Evolutionary conservation across 257 asterid genomes (phyloP), one percentile per base, ranked within the genome.

Genomic region (Lantana camara): DNA sequence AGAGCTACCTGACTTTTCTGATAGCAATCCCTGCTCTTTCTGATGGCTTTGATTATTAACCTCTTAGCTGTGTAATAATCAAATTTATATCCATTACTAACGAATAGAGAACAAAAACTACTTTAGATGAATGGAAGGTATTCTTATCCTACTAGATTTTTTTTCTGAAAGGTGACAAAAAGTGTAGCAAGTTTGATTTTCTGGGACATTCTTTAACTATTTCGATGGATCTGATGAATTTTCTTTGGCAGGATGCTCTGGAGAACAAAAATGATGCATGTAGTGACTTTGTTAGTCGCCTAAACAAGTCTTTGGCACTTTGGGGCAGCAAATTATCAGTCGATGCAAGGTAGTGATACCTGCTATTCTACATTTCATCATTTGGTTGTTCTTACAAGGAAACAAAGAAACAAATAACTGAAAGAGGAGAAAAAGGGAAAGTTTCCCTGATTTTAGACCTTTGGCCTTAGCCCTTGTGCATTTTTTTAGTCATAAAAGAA

Each of bases 241-340:
- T 57, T 37, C 54, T 60, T 52, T 82, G 67, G 79, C 93, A 94
- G 99, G 89, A 70, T 57, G 75, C 89, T 41, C 88, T 86, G 16
- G 87, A 83, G 66, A 68, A 80, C 75, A 90, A 90, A 72, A 83
- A 87, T 66, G 80, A 69, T 67, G 89, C 77, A 21, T 88, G 88
- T 66, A 50, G 71, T 1, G 91, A 83, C 45, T 90, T 94, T 67
- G 74, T 94, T 45, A 77, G 82, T 66, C 81, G 80, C 63, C 68
- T 94, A 67, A 94, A 88, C 80, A 77, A 83, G 75, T 90, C 97
- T 56, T 76, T 84, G 80, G 88, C 85, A 60, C 80, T 90, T 71
- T 84, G 86, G 93, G 82, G 87, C 54, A 71, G 69, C 78, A 88
- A 78, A 80, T 66, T 90, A 60, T 82, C 95, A 35, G 62, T 86